Evolutionary conservation across 2,329 filamentous ascomycete genomes (phyloP), one percentile per base, ranked within the genome.

Genomic region (Lachnellula hyalina): DNA sequence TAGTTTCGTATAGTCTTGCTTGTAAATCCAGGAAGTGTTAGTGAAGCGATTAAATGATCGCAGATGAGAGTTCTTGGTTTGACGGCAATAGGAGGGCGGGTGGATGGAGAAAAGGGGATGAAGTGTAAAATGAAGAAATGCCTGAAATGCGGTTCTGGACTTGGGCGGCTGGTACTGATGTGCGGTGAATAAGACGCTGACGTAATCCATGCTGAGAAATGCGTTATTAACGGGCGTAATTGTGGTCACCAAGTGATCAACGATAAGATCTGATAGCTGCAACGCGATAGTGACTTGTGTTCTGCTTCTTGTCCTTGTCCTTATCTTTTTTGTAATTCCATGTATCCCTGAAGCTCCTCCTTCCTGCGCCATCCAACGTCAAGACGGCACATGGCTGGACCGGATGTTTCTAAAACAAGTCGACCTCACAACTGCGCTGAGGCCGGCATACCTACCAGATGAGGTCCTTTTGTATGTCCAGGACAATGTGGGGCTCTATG

Each of bases 341-440:
- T 17, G 38, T 50, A 42, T 36, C 44, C 36, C 19, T 17, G 47
- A 49, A 12, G 21, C 12, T 21, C 41, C 11, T 44, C 11, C 11
- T 21, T 19, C 7, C 34, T 19, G n/a, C 52, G 36, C 44, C 28
- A 44, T 25, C 25, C 11, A 51, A 42, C 40, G 47, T 36, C 49
- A 42, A 44, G 41, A 51, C 41, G 47, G 51, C 61, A 56, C 50
- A 66, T 65, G 65, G 75, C 74, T 71, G 78, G 82, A 77, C 87
- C 90, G 89, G 80, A 97, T 97, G 93, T 96, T 96, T 83, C 81
- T 96, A 80, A 93, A 95, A 80, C 85, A 88, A 67, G 82, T 97
- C 72, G 93, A 99, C 75, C 83, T 99, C 68, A 99, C 94, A 55
- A 96, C 93, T 76, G 94, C 94, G 70, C 83, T 96, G 70, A 89